Percentiles rank a stretch among this genome's conserved stretches.
These are phyloP conservation scores for Colletotrichum tofieldiae DNA, from an alignment of 2,329 filamentous ascomycete genomes.

Conservation along the genomic window DNA sequence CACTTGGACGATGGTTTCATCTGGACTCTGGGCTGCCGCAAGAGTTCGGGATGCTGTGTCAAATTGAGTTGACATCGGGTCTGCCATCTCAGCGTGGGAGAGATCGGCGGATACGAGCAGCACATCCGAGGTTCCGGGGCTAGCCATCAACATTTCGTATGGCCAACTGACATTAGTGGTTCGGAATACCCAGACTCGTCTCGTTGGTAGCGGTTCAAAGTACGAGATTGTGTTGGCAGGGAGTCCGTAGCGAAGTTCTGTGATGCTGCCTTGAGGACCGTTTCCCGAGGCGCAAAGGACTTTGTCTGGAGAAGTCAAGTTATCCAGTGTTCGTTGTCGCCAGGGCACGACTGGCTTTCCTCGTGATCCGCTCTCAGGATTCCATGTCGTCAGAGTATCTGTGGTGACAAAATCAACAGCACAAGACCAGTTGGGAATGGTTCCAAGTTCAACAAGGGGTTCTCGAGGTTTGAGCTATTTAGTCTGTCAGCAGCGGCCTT, in stretches of 20 bases:
- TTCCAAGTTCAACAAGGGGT: constrained; percentile 53
- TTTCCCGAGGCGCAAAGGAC: constrained; percentile 79
- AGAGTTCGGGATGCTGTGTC: constrained; percentile 70
- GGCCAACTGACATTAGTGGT: constrained; percentile 48
- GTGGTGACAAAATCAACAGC: constrained; percentile 70
- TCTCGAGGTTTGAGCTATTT: constrained; percentile 41
- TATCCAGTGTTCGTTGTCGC: constrained; percentile 29
- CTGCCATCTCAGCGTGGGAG: constrained; percentile 59
- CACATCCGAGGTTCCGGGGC: constrained; percentile 64
- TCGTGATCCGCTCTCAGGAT: constrained; percentile 50
- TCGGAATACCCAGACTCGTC: constrained; percentile 68
- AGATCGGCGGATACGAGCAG: constrained; percentile 67
- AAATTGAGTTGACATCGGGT: constrained; percentile 60
- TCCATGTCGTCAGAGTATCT: constrained; percentile 53
- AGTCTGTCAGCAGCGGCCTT: background rate
- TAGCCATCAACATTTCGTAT: constrained; percentile 62
- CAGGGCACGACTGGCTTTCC: constrained; percentile 30
- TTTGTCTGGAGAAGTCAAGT: constrained; percentile 58
- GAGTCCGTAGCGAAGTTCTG: constrained; percentile 79
- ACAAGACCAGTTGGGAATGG: constrained; percentile 76
- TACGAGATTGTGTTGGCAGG: constrained; percentile 77
- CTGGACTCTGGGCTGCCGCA: constrained; percentile 56
- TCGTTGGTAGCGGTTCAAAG: constrained; percentile 66
- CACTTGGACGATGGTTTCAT: constrained; percentile 65
- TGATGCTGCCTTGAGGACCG: constrained; percentile 73